Evolutionary conservation across 768 basidiomycete genomes (phyloP), one percentile per base, ranked within the genome.

Genomic region (Paxillus involutus): DNA sequence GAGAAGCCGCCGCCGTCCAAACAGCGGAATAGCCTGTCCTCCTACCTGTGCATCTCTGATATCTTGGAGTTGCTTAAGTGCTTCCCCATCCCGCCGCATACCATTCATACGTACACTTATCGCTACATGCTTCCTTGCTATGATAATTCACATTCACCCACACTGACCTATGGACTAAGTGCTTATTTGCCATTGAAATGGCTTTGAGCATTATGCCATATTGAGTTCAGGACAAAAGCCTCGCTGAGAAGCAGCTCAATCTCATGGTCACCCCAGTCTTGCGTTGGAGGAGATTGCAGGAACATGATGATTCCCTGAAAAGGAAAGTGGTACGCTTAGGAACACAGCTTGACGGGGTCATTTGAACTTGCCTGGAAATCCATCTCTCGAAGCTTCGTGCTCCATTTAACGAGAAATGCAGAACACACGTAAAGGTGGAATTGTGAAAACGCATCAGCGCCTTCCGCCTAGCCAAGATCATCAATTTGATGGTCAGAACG

Each of bases 381-480:
- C 95, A 98, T 98, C 67, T 89, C 84, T 32, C 89, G 86, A 56
- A 99, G 77, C 66, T 91, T 88, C 47, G 93, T 88, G 64, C 93
- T 96, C 92, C 94, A 99, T 58, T 87, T 86, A 16, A 97, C 93
- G 14, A 99, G 82, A 70, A 99, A 96, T 0, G 96, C 95, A 4
- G 94, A 95, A 66, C 97, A 99, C 26, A 99, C 97, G 66, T 98
- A 99, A 16, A 98, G 77, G 69, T 99, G 97, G 67, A 98, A 99
- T 69, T 98, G 94, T 13, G 95, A 98, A 73, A 99, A 99, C 11
- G 97, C 97, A 59, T 99, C 95, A 3, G 94, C 79, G 6, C 97
- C 97, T 73, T 99, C 97, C 13, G 96, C 89, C 97, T 99, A 55
- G 19, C 14, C 37, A 2, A 56, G 42, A 39, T 33, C n/a, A 52